Conservation (phyloP, 306 rosid genomes). For the Corylus heterophylla region DNA sequence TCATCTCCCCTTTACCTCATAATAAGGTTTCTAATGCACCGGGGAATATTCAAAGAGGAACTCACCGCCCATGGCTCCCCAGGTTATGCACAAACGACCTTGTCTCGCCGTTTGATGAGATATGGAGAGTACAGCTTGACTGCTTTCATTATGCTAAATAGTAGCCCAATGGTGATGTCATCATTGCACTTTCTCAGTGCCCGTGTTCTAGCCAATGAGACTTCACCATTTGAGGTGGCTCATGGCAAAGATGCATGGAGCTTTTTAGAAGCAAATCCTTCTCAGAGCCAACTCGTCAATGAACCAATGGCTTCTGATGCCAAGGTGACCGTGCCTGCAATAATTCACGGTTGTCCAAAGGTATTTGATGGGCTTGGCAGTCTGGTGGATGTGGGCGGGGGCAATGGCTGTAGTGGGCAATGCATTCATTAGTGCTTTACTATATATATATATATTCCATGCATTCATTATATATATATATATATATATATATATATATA, state of each 20-base stretch:
- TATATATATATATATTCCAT: too few species aligned
- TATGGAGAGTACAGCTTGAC: slow-evolving; percentile 29
- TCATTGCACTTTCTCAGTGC: slow-evolving; percentile 41
- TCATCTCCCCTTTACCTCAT: slow-evolving; percentile 37
- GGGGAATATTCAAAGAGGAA: slow-evolving; percentile 46
- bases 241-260: slow-evolving; percentile 59
- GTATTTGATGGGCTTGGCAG: too few species aligned
- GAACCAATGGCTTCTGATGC: slow-evolving; percentile 53
- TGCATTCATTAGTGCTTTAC: too few species aligned
- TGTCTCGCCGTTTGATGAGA: neutral
- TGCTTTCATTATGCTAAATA: slow-evolving; percentile 27
- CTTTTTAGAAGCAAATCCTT: slow-evolving; percentile 15
- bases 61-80: neutral
- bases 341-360: slow-evolving; percentile 26
- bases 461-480: too few species aligned
- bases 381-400: too few species aligned
- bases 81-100: slow-evolving; percentile 30
- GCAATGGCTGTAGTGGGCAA: too few species aligned
- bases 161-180: slow-evolving; percentile 41
- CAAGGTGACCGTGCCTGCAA: slow-evolving; percentile 24
- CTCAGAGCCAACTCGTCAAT: too few species aligned
- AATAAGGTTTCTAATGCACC: slow-evolving; percentile 51
- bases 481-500: too few species aligned
- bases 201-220: neutral
- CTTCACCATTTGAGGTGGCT: slow-evolving; percentile 33